Percentiles rank a stretch among this genome's conserved stretches.
phyloP scores from a whole-genome alignment of 768 basidiomycete species.

The Tulasnella sp. region DNA sequence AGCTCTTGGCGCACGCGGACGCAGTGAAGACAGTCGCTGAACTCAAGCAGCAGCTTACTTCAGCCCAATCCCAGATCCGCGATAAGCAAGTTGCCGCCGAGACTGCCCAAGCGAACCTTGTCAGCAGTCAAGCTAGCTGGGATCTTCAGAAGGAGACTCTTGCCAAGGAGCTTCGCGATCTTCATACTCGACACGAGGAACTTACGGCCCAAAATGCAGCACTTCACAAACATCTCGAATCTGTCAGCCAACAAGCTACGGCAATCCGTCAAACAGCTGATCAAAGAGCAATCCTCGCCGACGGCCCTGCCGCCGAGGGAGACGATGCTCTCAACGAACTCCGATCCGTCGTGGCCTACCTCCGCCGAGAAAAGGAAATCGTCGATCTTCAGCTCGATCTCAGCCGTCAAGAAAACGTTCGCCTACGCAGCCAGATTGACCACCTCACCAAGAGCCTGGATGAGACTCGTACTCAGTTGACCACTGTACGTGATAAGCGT shows the following conservation, averaged over 20 bases:
- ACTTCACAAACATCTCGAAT: constrained; percentile 80
- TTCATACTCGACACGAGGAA: constrained; percentile 70
- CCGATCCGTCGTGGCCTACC: constrained; percentile 72
- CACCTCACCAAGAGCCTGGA: constrained; percentile 65
- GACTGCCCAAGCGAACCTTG: constrained; percentile 69
- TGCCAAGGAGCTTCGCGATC: constrained; percentile 71
- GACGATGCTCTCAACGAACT: constrained; percentile 60
- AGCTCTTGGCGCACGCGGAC: constrained; percentile 82
- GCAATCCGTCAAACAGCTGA: constrained; percentile 49
- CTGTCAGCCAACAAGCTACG: constrained; percentile 74
- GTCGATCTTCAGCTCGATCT: constrained; percentile 84
- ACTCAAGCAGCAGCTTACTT: constrained; percentile 60
- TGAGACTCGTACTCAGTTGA: constrained; percentile 63
- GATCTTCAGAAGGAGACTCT: constrained; percentile 69
- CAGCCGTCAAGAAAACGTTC: constrained; percentile 68
- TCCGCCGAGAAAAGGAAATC: constrained; percentile 89
- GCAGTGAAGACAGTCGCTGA: constrained; percentile 67
- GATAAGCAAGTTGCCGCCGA: constrained; percentile 62
- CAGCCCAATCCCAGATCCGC: constrained; percentile 51
- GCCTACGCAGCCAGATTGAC: constrained; percentile 72
- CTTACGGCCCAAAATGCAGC: constrained; percentile 69
- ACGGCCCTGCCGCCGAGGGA: constrained; percentile 50
- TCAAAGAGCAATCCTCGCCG: constrained; percentile 2
- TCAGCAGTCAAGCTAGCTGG: constrained; percentile 74
- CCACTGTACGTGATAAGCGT: constrained; percentile 51